phyloP scores from a whole-genome alignment of 345 rosid species.

The Euclidium syriacum region DNA sequence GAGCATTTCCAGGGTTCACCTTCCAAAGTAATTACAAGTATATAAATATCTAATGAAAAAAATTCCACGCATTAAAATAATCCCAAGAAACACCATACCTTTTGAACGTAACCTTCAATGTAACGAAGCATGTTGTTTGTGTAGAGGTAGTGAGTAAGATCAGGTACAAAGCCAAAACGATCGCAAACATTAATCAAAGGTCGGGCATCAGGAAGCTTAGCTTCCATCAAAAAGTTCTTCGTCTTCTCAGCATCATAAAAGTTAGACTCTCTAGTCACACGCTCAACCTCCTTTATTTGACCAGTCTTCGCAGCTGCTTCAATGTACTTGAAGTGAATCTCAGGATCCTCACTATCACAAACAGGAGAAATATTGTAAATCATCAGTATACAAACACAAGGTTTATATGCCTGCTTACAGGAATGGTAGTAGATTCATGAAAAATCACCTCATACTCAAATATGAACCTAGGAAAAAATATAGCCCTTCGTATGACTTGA shows the following conservation, averaged over 20 bases:
- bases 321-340: constrained; percentile 95
- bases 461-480: constrained; percentile 97
- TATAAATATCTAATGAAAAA: constrained; percentile 7
- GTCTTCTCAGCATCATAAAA: constrained; percentile 97
- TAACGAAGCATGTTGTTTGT: constrained; percentile 94
- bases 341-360: constrained; percentile 91
- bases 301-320: constrained; percentile 98
- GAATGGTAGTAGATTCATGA: constrained; percentile 15
- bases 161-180: constrained; percentile 96
- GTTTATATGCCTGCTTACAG: constrained; percentile 7
- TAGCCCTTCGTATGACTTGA: constrained; percentile 95
- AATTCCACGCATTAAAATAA: neutral
- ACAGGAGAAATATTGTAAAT: constrained; percentile 11
- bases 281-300: constrained; percentile 98
- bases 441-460: constrained; percentile 84
- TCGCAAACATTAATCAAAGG: constrained; percentile 98
- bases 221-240: constrained; percentile 98
- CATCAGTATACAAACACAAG: neutral
- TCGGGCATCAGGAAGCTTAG: constrained; percentile 98
- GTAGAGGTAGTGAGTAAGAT: constrained; percentile 96
- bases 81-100: constrained; percentile 46
- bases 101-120: constrained; percentile 99
- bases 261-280: constrained; percentile 96
- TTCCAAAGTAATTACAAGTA: constrained; percentile 26
- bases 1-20: constrained; percentile 99